A percentile compares a stretch with the other conserved stretches of the same genome.
phyloP scores from a whole-genome alignment of 768 basidiomycete genomes.

The Mycena belliarum region DNA sequence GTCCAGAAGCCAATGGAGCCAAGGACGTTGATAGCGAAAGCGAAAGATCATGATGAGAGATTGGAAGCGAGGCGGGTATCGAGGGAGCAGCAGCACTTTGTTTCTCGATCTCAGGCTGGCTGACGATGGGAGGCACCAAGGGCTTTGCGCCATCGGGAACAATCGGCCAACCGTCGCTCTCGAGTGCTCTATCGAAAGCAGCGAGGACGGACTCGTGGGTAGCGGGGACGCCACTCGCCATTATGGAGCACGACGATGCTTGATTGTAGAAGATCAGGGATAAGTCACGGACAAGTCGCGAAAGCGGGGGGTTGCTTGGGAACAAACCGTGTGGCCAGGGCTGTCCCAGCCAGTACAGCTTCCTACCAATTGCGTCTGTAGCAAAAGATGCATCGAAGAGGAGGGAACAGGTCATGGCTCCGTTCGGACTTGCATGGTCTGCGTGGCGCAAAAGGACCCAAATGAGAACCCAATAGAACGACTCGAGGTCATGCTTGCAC shows the following conservation, averaged over 20 bases:
- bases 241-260: neutral
- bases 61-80: too few species aligned
- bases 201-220: neutral
- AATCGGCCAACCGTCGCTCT: neutral
- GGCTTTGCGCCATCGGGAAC: neutral
- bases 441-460: slow-evolving; percentile 13
- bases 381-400: neutral
- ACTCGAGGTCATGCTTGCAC: slow-evolving; percentile 9
- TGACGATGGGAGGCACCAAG: neutral
- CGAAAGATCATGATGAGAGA: too few species aligned
- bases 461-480: slow-evolving; percentile 11
- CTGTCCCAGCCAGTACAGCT: too few species aligned
- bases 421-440: neutral
- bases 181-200: neutral
- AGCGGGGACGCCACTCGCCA: neutral
- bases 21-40: too few species aligned
- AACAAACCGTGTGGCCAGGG: neutral
- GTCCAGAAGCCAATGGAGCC: too few species aligned
- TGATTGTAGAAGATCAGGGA: neutral
- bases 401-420: neutral
- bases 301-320: neutral
- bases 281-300: neutral
- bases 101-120: neutral
- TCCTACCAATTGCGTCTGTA: too few species aligned
- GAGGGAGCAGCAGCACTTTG: too few species aligned